Evolutionary conservation across 805 yeast species (phyloP), one percentile per base, ranked within the genome.

Genomic region (Schwanniomyces pseudopolymorphus): DNA sequence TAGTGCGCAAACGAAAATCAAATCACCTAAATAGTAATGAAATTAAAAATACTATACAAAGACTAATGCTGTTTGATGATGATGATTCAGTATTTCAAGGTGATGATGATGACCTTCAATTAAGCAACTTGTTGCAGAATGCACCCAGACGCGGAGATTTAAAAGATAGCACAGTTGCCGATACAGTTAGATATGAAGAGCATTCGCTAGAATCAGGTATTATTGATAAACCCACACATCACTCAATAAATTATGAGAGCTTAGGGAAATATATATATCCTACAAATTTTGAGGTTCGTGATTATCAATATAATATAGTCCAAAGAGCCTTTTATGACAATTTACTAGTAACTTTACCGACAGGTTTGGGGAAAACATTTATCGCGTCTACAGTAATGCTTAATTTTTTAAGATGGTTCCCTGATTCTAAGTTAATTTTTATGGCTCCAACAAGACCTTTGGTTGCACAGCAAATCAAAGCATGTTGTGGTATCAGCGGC

Each of bases 371-470:
- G 33, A 94, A 94, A 67, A 94, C 99, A 0, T 89, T 94, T 53
- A 90, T 94, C 59, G 98, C 99, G 1, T 84, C 95, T 31, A 85
- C 96, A 0, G 92, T 92, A 19, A 94, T 94, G 90, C 74, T 90
- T 46, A 94, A 94, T 61, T 94, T 78, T 67, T 83, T 79, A 54
- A 69, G 95, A 41, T 94, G 99, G 99, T 87, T 91, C 17, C 79
- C 79, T 13, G 63, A 67, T 4, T 82, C 89, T 2, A 94, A 91
- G 59, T 81, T 94, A 53, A 80, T 95, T 1, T 94, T 94, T 64
- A 84, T 92, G 85, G 99, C 99, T 0, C 99, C 99, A 0, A 94
- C 99, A 1, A 75, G 91, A 53, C 99, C 99, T 0, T 74, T 94
- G 45, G 98, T 94, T 5, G 91, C 96, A 0, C 99, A 94, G 67